phyloP scores from a whole-genome alignment of 768 basidiomycete species.

The Nidularia pulvinata region DNA sequence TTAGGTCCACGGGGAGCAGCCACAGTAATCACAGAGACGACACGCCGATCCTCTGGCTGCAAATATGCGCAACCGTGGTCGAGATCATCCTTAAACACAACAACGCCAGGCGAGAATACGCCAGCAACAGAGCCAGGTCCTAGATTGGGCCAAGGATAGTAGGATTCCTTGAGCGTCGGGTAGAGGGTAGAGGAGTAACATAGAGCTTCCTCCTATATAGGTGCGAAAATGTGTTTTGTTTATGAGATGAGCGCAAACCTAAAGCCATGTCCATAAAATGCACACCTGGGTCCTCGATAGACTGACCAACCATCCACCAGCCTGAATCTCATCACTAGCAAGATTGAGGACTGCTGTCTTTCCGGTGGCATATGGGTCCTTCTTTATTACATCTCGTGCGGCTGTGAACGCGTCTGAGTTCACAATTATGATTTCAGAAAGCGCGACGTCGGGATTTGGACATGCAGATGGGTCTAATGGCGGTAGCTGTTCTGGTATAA shows the following conservation, averaged over 20 bases:
- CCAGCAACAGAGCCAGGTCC: slow-evolving; percentile 37
- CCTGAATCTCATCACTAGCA: slow-evolving; percentile 29
- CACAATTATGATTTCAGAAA: slow-evolving; percentile 18
- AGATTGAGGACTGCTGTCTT: slow-evolving; percentile 35
- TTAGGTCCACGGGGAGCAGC: slow-evolving; percentile 32
- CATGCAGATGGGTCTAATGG: slow-evolving; percentile 12
- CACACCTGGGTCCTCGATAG: slow-evolving; percentile 27
- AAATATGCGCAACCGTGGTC: slow-evolving; percentile 38
- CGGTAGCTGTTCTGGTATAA: slow-evolving; percentile 21
- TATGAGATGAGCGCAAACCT: not conserved
- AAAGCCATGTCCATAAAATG: not conserved
- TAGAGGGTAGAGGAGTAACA: slow-evolving; percentile 49
- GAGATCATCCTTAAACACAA: slow-evolving; percentile 46
- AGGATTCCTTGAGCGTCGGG: slow-evolving; percentile 31
- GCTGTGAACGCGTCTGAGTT: slow-evolving; percentile 35
- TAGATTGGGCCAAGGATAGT: slow-evolving; percentile 47
- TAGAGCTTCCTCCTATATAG: slow-evolving; percentile 39
- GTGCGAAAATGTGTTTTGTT: not conserved
- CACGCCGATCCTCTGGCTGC: slow-evolving; percentile 19
- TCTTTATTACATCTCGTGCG: slow-evolving; percentile 26
- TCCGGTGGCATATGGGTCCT: slow-evolving; percentile 15
- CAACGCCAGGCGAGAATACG: slow-evolving; percentile 41
- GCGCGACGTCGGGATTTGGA: slow-evolving; percentile 7
- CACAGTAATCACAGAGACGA: slow-evolving; percentile 46
- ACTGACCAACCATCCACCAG: slow-evolving; percentile 26